Evolutionary conservation across 2,329 filamentous ascomycete genomes (phyloP).

Genomic region (Apiospora malaysiana): DNA sequence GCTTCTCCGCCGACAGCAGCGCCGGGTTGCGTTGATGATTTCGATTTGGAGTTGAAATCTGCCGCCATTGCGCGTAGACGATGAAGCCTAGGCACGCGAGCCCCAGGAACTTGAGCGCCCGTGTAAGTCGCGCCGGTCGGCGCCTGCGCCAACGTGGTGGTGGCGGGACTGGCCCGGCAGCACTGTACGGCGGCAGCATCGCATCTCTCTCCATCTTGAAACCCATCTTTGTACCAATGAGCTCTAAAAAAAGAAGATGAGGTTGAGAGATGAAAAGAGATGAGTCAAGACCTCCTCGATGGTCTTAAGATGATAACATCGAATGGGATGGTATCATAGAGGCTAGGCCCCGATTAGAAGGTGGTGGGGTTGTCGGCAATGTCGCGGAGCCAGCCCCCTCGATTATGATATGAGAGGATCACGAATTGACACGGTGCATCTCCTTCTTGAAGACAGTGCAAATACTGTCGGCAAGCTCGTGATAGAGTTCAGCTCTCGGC

Average conservation of each 20-base stretch:
- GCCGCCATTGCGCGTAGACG: conserved; percentile 55
- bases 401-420: neutral
- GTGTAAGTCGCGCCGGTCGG: conserved; percentile 48
- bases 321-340: conserved; percentile 7
- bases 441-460: too few relatives aligned
- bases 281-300: neutral
- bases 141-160: conserved; percentile 35
- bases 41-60: conserved; percentile 37
- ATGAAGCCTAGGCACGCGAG: conserved; percentile 57
- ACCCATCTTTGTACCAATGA: conserved; percentile 30
- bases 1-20: conserved; percentile 55
- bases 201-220: conserved; percentile 45
- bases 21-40: conserved; percentile 23
- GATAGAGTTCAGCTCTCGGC: too few relatives aligned
- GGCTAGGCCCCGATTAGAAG: neutral
- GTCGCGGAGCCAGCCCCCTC: neutral
- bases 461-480: too few relatives aligned
- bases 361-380: neutral
- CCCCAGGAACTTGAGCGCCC: conserved; percentile 49
- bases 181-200: conserved; percentile 51
- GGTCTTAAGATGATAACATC: neutral
- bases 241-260: neutral
- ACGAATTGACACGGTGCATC: neutral
- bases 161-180: conserved; percentile 33
- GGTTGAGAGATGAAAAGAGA: neutral